A percentile compares a stretch with the other conserved stretches of the same genome.
phyloP scores from a whole-genome alignment of 164 flowering plant species.

The Paratinospora sagittata region DNA sequence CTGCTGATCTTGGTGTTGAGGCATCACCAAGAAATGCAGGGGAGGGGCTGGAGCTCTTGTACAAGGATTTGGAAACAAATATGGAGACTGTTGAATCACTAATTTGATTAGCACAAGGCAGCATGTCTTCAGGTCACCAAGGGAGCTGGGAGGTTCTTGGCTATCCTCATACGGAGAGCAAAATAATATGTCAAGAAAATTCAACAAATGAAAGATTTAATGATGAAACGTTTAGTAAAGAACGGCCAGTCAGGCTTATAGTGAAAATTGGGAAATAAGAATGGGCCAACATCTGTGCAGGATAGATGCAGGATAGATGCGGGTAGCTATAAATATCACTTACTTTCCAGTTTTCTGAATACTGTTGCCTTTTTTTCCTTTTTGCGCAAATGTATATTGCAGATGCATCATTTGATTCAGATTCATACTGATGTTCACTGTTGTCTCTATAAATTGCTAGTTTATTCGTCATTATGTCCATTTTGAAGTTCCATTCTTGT shows the following conservation, averaged over 20 bases:
- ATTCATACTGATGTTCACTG: neutral
- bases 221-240: conserved; percentile 47
- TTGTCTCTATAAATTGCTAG: no score
- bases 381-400: neutral
- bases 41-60: conserved; percentile 30
- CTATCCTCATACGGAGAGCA: conserved; percentile 40
- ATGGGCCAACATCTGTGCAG: conserved; percentile 6
- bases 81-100: conserved; percentile 28
- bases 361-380: neutral
- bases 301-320: no score
- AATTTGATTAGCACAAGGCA: conserved; percentile 29
- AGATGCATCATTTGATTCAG: neutral
- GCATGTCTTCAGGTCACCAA: conserved; percentile 29
- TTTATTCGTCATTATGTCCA: no score
- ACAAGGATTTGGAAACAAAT: conserved; percentile 32
- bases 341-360: neutral
- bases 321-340: conserved; percentile 16
- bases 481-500: neutral
- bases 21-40: conserved; percentile 35
- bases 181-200: conserved; percentile 69
- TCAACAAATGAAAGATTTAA: conserved; percentile 72
- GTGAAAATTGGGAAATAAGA: conserved; percentile 18
- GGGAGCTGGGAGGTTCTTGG: conserved; percentile 48
- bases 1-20: conserved; percentile 53
- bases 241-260: conserved; percentile 37